Evolutionary conservation across 2,329 filamentous ascomycete genomes (phyloP), one percentile per base, ranked within the genome.

Genomic region (Onygenales sp.): DNA sequence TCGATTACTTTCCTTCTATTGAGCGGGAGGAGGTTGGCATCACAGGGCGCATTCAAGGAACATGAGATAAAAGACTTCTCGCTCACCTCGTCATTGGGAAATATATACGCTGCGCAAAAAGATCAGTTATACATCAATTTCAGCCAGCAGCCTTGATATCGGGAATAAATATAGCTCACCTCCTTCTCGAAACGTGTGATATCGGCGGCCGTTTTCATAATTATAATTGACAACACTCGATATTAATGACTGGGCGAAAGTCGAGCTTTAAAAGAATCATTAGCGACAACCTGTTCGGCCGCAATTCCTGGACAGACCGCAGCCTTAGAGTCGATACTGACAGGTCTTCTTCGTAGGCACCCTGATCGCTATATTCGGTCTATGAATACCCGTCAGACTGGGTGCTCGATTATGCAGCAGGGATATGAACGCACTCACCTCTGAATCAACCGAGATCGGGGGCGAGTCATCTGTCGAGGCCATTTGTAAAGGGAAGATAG

Each of bases 61-160:
- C 5, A 32, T 17, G 38, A n/a, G 7, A 31, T 49, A 33, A 3
- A 11, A 7, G 14, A 3, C 33, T 27, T 11, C n/a, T 11, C 17
- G 35, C 46, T 41, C 21, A 49, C 46, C 17, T 72, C 68, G 27
- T 73, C 70, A 21, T 73, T 72, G 9, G 69, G 70, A 21, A 68
- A 69, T n/a, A 55, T 41, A 44, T 60, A 55, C 36, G 35, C 52
- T 54, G 33, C n/a, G 13, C 7, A 43, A 17, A 42, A n/a, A 36
- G 5, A 17, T 32, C 8, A 49, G 46, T 13, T 5, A n/a, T n/a
- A 32, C 38, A 7, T 41, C 17, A 11, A 21, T 5, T 21, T 5
- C 5, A 13, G 21, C 14, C 10, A 7, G 5, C 11, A 41, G 10
- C 8, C 5, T 49, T 38, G 7, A 10, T 27, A 33, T 14, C 31